Evolutionary conservation across 768 basidiomycete species (phyloP), one percentile per base, ranked within the genome.

Genomic region (Leucosporidium creatinivorum): DNA sequence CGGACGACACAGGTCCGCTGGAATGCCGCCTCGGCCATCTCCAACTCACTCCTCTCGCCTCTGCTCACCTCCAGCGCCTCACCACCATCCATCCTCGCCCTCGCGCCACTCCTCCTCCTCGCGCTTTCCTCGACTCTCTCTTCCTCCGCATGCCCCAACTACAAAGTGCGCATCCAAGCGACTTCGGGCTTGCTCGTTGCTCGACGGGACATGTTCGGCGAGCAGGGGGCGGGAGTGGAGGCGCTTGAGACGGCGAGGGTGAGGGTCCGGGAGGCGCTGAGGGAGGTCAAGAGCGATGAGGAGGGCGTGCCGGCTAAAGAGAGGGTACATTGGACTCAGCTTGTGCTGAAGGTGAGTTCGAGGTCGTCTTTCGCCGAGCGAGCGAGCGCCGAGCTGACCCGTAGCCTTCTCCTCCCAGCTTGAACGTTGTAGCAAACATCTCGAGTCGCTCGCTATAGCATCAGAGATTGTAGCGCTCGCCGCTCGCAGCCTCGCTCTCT

Each of bases 101-200:
- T 44, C 39, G 8, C 39, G 15, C 15, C 39, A 3, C 3, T 13
- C 3, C 58, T 61, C 28, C 15, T 49, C 49, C 21, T 26, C 26
- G 31, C 49, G 25, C 54, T 67, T 12, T 17, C 44, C 6, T 0
- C 19, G 3, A 44, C 50, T 4, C 31, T 66, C 5, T 9, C 21
- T 3, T 44, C 39, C 13, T 44, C 39, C 39, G 2, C 15, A 1
- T 67, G 63, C 52, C 15, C 65, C 15, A 68, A 65, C 33, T 72
- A 36, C 65, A 72, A 72, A 48, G 67, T 65, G 12, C 64, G 70
- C 36, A 66, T 66, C 13, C 70, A 72, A 21, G 61, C 64, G 21
- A 28, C 49, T n/a, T 21, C 49, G 6, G 55, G 36, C 0, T 23
- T 69, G 21, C 23, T 13, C 7, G n/a, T 44, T 5, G 21, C 13